phyloP scores from a whole-genome alignment of 1,139 yeast genomes.

The Debaryomyces nepalensis region DNA sequence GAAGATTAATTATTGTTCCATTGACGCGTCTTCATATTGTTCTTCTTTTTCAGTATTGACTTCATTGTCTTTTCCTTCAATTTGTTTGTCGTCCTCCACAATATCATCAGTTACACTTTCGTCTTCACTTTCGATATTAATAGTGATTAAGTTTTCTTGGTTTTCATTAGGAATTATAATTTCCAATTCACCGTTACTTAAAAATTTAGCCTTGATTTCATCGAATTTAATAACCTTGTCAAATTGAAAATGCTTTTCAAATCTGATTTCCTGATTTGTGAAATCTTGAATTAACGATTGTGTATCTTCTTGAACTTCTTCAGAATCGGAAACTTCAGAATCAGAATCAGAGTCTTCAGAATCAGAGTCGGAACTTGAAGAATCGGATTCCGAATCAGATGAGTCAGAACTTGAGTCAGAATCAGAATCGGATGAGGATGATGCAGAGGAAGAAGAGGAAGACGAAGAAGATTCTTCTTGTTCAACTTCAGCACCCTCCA shows the following conservation, averaged over 20 bases:
- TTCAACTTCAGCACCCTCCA: slow-evolving; percentile 15
- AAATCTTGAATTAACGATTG: slow-evolving; percentile 44
- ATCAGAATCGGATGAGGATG: slow-evolving; percentile 20
- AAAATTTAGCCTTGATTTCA: slow-evolving; percentile 45
- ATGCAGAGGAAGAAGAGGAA: slow-evolving; percentile 18
- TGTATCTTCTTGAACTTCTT: slow-evolving; percentile 50
- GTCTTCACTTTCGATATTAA: slow-evolving; percentile 28
- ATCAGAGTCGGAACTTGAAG: slow-evolving; percentile 10
- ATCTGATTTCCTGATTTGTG: slow-evolving; percentile 45
- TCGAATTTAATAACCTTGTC: slow-evolving; percentile 46
- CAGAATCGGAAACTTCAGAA: slow-evolving; percentile 23
- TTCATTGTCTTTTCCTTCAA: slow-evolving; percentile 3
- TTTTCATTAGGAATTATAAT: slow-evolving; percentile 46
- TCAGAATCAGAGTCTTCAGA: slow-evolving; percentile 12
- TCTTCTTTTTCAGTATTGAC: slow-evolving; percentile 16
- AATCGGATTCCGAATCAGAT: slow-evolving; percentile 17
- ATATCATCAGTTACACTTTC: slow-evolving; percentile 27
- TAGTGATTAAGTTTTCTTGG: slow-evolving; percentile 30
- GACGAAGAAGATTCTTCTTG: slow-evolving; percentile 13
- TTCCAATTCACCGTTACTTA: slow-evolving; percentile 48
- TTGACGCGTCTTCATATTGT: slow-evolving; percentile 21
- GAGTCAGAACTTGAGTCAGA: slow-evolving; percentile 20
- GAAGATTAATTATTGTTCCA: slow-evolving; percentile 15
- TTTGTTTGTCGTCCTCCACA: slow-evolving; percentile 16
- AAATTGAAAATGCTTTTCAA: slow-evolving; percentile 52